Evolutionary conservation across 2,329 filamentous ascomycete species (phyloP).

Genomic region (Aspergillus fumigatus): DNA sequence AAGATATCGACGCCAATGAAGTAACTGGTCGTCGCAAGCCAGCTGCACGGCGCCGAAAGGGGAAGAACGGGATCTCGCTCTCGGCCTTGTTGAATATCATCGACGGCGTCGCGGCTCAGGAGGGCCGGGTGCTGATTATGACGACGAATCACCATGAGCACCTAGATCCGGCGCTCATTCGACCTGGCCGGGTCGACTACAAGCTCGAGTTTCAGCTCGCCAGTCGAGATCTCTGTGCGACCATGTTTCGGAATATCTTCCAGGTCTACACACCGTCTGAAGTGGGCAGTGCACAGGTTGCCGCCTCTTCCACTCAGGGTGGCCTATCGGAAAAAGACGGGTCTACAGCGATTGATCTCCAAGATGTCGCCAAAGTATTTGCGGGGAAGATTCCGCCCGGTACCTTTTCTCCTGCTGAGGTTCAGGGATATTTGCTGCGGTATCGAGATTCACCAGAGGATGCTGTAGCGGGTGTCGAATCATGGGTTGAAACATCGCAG

Average conservation of each 20-base stretch:
- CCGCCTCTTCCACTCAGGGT: too few species aligned
- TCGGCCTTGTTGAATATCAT: conserved; percentile 72
- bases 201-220: conserved; percentile 54
- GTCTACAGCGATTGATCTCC: conserved; percentile 22
- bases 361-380: conserved; percentile 42
- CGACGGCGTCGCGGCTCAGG: conserved; percentile 73
- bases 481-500: conserved; percentile 30
- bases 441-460: conserved; percentile 45
- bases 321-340: too few species aligned
- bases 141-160: conserved; percentile 72
- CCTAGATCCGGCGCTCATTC: conserved; percentile 68
- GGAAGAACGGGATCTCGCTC: conserved; percentile 1
- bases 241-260: background rate
- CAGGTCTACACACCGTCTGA: background rate
- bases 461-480: conserved; percentile 41
- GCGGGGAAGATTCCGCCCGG: conserved; percentile 42
- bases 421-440: conserved; percentile 50
- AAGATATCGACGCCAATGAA: conserved; percentile 56
- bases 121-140: conserved; percentile 79
- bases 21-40: background rate
- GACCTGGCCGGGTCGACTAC: conserved; percentile 69
- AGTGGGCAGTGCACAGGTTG: background rate
- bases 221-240: background rate
- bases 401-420: conserved; percentile 49
- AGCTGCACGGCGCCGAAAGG: background rate